Conservation (phyloP, 1,284 basidiomycete genomes). For the Trametes polyzona region DNA sequence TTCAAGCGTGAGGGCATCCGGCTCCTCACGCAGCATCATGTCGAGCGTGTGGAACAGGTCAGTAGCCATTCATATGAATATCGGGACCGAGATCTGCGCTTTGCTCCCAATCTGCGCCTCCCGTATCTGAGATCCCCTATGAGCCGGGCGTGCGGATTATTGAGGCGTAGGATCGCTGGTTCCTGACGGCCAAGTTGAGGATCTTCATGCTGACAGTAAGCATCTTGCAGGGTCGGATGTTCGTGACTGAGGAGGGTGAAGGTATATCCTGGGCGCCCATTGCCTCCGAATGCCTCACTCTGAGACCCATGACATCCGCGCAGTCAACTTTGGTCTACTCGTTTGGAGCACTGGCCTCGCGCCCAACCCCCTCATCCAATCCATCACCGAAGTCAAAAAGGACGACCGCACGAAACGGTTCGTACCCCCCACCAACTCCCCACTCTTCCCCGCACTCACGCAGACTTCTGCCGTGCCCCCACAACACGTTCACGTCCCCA, state of each 20-base stretch:
- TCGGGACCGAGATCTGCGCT: not conserved
- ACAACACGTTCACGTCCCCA: not conserved
- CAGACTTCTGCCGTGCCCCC: not conserved
- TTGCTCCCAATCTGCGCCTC: not conserved
- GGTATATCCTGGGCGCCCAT: constrained; percentile 36
- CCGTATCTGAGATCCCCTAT: not conserved
- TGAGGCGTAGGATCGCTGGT: not conserved
- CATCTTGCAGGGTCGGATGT: constrained; percentile 51
- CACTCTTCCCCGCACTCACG: not conserved
- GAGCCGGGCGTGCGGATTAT: not conserved
- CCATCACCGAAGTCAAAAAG: constrained; percentile 64
- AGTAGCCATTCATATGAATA: constrained; percentile 24
- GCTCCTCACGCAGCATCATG: constrained; percentile 78
- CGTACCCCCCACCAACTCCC: constrained; percentile 20
- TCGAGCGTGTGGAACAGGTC: constrained; percentile 76
- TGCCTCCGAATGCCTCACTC: constrained; percentile 3
- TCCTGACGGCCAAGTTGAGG: too few species aligned
- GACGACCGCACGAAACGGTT: constrained; percentile 65
- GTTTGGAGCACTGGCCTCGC: constrained; percentile 89
- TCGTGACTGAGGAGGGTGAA: constrained; percentile 69
- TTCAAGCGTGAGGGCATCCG: constrained; percentile 81
- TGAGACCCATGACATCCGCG: constrained; percentile 5
- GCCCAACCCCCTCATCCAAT: constrained; percentile 76
- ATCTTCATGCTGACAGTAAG: not conserved
- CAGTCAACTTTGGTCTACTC: constrained; percentile 79